These are phyloP conservation scores for Arbutus unedo DNA, from an alignment of 148 eudicot species.

Conservation along the genomic window DNA sequence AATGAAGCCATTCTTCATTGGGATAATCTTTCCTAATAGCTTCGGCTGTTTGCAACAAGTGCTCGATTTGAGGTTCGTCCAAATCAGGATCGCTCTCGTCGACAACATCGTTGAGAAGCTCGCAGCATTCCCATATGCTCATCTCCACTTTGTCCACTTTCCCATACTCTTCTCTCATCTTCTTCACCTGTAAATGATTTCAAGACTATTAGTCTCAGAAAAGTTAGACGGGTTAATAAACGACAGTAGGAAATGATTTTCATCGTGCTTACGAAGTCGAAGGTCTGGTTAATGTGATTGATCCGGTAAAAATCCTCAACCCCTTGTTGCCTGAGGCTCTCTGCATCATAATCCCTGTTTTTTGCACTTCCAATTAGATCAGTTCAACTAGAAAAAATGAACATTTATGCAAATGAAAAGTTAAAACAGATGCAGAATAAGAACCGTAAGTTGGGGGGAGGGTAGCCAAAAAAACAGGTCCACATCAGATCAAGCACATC, in stretches of 20 bases:
- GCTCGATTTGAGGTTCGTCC: constrained; percentile 94
- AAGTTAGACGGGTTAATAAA: too few relatives aligned
- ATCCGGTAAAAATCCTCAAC: constrained; percentile 63
- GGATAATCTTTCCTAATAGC: constrained; percentile 86
- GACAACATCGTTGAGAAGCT: constrained; percentile 69
- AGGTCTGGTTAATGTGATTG: constrained; percentile 68
- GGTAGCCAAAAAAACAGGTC: neutral
- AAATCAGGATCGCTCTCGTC: constrained; percentile 94
- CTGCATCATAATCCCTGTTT: constrained; percentile 72
- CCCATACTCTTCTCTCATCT: constrained; percentile 68
- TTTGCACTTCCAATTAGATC: neutral
- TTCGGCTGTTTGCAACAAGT: constrained; percentile 88
- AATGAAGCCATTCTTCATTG: constrained; percentile 84
- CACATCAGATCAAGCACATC: neutral
- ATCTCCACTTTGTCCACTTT: constrained; percentile 74
- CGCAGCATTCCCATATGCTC: constrained; percentile 99
- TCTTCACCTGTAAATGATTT: constrained; percentile 52
- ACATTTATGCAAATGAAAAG: neutral
- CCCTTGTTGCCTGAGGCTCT: constrained; percentile 61
- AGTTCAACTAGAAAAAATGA: neutral
- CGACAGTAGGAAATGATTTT: too few relatives aligned
- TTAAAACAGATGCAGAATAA: neutral
- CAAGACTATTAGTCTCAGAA: too few relatives aligned
- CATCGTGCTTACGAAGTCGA: constrained; percentile 53
- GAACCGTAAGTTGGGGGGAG: neutral